Evolutionary conservation across 192 early-diverging fungal species (phyloP).

Genomic region (Geranomyces michiganensis): DNA sequence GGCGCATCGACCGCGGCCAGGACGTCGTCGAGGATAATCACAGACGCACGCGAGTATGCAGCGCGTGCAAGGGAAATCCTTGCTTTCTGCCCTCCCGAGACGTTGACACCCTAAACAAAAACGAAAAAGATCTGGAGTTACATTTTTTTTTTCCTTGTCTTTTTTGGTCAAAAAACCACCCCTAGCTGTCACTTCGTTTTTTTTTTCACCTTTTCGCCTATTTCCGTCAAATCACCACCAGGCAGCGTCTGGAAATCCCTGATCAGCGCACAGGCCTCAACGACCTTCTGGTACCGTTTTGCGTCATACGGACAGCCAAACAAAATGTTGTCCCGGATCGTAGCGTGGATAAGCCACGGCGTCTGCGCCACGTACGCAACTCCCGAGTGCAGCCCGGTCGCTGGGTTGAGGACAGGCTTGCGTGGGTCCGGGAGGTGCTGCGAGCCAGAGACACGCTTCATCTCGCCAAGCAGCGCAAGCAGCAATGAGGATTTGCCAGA

Average conservation of each 20-base stretch:
- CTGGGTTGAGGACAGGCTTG: not conserved
- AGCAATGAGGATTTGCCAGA: constrained; percentile 83
- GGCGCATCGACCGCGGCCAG: constrained; percentile 95
- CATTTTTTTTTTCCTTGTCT: too few species aligned
- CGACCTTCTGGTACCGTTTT: constrained; percentile 75
- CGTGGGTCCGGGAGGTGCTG: constrained; percentile 36
- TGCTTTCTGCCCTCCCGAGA: constrained; percentile 56
- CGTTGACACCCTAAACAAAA: not conserved
- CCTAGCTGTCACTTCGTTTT: too few species aligned
- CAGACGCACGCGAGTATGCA: constrained; percentile 69
- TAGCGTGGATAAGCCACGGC: constrained; percentile 62
- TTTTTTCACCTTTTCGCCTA: constrained; percentile 57
- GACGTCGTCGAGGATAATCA: constrained; percentile 81
- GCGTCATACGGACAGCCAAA: constrained; percentile 79
- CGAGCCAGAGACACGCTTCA: constrained; percentile 50
- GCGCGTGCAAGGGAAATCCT: constrained; percentile 67
- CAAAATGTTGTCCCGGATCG: constrained; percentile 71
- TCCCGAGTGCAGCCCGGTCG: constrained; percentile 6
- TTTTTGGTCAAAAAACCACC: too few species aligned
- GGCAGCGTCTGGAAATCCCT: constrained; percentile 83
- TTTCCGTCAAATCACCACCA: constrained; percentile 87
- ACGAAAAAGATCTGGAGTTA: not conserved
- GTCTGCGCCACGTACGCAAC: constrained; percentile 85
- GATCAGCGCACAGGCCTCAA: constrained; percentile 81
- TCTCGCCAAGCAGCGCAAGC: constrained; percentile 79